A percentile compares a stretch with the other conserved stretches of the same genome.
phyloP scores from a whole-genome alignment of 805 yeast species.

The Clavispora santaluciae region DNA sequence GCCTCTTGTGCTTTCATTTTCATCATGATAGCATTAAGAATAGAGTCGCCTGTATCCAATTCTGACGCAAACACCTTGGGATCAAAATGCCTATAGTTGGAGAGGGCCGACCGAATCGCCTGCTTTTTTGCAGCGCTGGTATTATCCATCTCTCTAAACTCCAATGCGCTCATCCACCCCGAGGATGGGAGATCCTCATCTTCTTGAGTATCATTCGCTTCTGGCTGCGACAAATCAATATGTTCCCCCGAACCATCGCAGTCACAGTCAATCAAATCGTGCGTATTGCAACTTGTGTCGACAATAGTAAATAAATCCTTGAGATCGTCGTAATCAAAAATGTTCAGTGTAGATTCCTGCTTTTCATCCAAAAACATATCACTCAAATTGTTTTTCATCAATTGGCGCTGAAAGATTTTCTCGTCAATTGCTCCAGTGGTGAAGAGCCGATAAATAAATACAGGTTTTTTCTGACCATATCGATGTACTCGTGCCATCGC shows the following conservation, averaged over 20 bases:
- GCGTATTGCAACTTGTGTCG: constrained; percentile 61
- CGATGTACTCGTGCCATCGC: constrained; percentile 95
- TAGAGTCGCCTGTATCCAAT: constrained; percentile 12
- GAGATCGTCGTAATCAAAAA: constrained; percentile 66
- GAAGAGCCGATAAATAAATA: constrained; percentile 73
- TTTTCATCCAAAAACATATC: constrained; percentile 54
- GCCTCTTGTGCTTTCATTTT: constrained; percentile 5
- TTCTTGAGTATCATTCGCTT: constrained; percentile 5
- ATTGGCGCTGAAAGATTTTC: constrained; percentile 86
- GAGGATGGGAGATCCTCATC: constrained; percentile 8
- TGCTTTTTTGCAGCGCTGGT: constrained; percentile 26
- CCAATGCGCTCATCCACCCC: constrained; percentile 56
- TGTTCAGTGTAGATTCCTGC: constrained; percentile 47
- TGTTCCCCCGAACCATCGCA: constrained; percentile 56
- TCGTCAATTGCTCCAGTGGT: constrained; percentile 93
- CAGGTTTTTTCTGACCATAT: constrained; percentile 82
- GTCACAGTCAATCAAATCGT: constrained; percentile 64
- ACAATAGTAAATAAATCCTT: constrained; percentile 66
- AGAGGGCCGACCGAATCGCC: constrained; percentile 53
- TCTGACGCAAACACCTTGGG: constrained; percentile 25
- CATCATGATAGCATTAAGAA: constrained; percentile 9
- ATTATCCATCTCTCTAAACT: constrained; percentile 29
- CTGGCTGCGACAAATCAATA: constrained; percentile 6
- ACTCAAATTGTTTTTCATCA: constrained; percentile 76
- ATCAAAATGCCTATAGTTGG: constrained; percentile 59